Conservation (phyloP, 2,329 filamentous ascomycete species). For the Scleromitrula shiraiana region DNA sequence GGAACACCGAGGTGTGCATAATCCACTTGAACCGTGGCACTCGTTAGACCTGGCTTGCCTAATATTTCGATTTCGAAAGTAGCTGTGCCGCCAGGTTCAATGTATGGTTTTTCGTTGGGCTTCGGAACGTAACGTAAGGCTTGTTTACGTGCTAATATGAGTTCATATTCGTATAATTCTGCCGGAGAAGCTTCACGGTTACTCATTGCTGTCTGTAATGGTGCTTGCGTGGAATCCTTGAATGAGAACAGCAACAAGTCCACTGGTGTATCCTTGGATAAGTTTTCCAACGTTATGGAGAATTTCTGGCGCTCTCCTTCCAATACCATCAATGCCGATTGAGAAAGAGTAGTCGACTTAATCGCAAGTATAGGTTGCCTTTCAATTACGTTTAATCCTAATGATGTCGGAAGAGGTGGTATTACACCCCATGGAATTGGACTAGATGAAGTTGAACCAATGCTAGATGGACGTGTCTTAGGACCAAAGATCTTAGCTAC, state of each 20-base stretch:
- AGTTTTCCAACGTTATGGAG: constrained; percentile 71
- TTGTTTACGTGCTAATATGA: constrained; percentile 67
- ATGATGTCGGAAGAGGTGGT: constrained; percentile 34
- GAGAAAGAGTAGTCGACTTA: constrained; percentile 68
- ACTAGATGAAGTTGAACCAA: constrained; percentile 30
- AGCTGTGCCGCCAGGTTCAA: constrained; percentile 57
- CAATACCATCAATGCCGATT: constrained; percentile 83
- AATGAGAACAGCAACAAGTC: constrained; percentile 85
- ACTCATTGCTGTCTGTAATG: constrained; percentile 64
- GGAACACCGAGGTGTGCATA: constrained; percentile 73
- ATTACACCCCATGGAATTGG: constrained; percentile 18
- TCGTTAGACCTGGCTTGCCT: constrained; percentile 77
- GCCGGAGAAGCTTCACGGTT: constrained; percentile 70
- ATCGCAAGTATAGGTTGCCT: constrained; percentile 71
- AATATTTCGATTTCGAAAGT: constrained; percentile 78
- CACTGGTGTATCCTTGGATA: constrained; percentile 60
- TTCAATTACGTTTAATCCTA: constrained; percentile 68
- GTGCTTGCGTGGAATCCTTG: constrained; percentile 75
- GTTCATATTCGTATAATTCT: constrained; percentile 80
- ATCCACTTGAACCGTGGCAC: constrained; percentile 73
- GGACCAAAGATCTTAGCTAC: constrained; percentile 38
- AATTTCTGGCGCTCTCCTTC: constrained; percentile 80
- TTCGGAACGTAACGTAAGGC: constrained; percentile 50
- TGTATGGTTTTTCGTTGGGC: constrained; percentile 46
- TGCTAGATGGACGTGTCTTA: constrained; percentile 27